Evolutionary conservation across 345 rosid species (phyloP).

Genomic region (Draba incana): DNA sequence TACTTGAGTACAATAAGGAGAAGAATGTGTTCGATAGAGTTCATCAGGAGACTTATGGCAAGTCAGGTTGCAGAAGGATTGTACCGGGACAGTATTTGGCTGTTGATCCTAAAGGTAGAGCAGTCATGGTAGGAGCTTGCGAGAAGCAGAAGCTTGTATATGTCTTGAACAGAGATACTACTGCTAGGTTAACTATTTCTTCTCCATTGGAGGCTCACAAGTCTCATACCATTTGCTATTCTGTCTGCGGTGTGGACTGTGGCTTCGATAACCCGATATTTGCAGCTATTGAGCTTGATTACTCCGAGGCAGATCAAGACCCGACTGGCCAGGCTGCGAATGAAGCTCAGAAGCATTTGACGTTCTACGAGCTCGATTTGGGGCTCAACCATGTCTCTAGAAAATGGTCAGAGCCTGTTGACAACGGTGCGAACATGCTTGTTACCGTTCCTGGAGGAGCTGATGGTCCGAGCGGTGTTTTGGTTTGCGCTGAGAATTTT

Average conservation of each 20-base stretch:
- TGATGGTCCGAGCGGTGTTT: slow-evolving; percentile 97
- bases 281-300: slow-evolving; percentile 95
- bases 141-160: slow-evolving; percentile 97
- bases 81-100: slow-evolving; percentile 97
- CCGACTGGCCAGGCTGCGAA: slow-evolving; percentile 80
- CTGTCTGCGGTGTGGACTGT: slow-evolving; percentile 89
- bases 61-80: slow-evolving; percentile 91
- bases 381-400: slow-evolving; percentile 95
- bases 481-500: slow-evolving; percentile 96
- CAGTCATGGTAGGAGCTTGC: slow-evolving; percentile 93
- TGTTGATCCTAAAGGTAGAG: slow-evolving; percentile 91
- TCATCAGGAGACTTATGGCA: slow-evolving; percentile 96
- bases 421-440: slow-evolving; percentile 96
- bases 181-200: slow-evolving; percentile 90
- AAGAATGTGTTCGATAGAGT: slow-evolving; percentile 83
- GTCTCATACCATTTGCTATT: slow-evolving; percentile 85
- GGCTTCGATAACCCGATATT: slow-evolving; percentile 95
- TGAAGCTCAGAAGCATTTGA: slow-evolving; percentile 96
- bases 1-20: slow-evolving; percentile 84
- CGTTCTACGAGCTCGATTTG: slow-evolving; percentile 91
- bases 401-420: slow-evolving; percentile 95
- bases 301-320: slow-evolving; percentile 93
- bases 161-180: slow-evolving; percentile 93
- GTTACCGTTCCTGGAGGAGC: slow-evolving; percentile 98
- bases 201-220: slow-evolving; percentile 98